These are phyloP conservation scores for Amorphotheca resinae DNA, from an alignment of 495 filamentous ascomycete genomes.

Conservation along the genomic window DNA sequence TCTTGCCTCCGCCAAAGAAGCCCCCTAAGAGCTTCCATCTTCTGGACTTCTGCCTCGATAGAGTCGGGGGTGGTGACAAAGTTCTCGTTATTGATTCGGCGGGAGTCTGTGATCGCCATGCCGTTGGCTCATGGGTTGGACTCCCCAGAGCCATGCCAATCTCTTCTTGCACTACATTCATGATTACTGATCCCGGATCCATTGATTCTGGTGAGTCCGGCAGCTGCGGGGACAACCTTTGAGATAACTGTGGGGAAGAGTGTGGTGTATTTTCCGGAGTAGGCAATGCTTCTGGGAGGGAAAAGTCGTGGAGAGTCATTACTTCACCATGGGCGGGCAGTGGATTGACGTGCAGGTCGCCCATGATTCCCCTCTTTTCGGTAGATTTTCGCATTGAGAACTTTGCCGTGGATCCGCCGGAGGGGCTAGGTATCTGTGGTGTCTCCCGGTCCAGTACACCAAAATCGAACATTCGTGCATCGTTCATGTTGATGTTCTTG, in stretches of 20 bases:
- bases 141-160: slow-evolving; percentile 52
- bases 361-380: slow-evolving; percentile 30
- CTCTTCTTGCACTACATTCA: slow-evolving; percentile 4
- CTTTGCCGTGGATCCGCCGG: slow-evolving; percentile 10
- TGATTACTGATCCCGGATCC: slow-evolving; percentile 16
- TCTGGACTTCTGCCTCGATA: slow-evolving; percentile 28
- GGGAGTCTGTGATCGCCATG: slow-evolving; percentile 14
- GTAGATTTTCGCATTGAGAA: slow-evolving; percentile 10
- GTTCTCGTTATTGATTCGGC: slow-evolving; percentile 14
- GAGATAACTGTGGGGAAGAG: slow-evolving; percentile 16
- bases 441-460: slow-evolving; percentile 6
- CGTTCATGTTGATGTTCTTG: slow-evolving; percentile 7
- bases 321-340: slow-evolving; percentile 11
- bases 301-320: slow-evolving; percentile 22
- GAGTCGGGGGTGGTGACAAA: slow-evolving; percentile 15
- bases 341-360: slow-evolving; percentile 34
- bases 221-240: slow-evolving; percentile 17
- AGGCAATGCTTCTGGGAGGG: slow-evolving; percentile 26
- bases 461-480: slow-evolving; percentile 4
- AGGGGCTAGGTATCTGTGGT: slow-evolving; percentile 17
- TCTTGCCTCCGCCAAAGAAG: slow-evolving; percentile 30
- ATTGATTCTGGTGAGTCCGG: slow-evolving; percentile 30
- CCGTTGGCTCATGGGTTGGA: slow-evolving; percentile 25
- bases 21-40: slow-evolving; percentile 37
- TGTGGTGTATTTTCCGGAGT: slow-evolving; percentile 32